These are phyloP conservation scores for Stachybotrys elegans DNA, from an alignment of 2,329 filamentous ascomycete genomes.

Conservation along the genomic window DNA sequence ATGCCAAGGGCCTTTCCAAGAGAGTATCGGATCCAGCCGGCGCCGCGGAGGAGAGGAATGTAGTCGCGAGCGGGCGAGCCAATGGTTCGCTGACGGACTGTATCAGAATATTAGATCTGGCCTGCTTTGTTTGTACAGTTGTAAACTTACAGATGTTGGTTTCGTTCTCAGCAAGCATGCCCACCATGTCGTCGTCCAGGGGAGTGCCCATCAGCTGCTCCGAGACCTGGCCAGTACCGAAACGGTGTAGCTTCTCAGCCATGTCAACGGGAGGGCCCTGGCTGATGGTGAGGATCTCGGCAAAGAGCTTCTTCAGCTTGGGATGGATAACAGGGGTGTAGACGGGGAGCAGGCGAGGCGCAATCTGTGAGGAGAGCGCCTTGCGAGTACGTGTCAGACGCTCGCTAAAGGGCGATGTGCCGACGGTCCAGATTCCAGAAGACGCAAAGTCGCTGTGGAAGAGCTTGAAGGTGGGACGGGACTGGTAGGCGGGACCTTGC, in stretches of 20 bases:
- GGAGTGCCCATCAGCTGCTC: conserved; percentile 6
- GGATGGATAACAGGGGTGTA: conserved; percentile 4
- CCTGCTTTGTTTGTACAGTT: background rate
- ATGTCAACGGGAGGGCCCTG: conserved; percentile 3
- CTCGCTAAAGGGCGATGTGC: conserved; percentile 3
- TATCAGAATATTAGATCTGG: background rate
- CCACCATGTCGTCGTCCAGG: conserved; percentile 5
- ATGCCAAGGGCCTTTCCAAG: conserved; percentile 1
- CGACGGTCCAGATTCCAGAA: conserved; percentile 3
- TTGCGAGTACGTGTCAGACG: conserved; percentile 2
- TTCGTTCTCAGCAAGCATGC: conserved; percentile 6
- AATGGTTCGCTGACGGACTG: conserved; percentile 5
- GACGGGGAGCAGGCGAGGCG: conserved; percentile 3
- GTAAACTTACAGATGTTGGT: conserved; percentile 4
- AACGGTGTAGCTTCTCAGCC: conserved; percentile 3
- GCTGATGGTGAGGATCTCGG: conserved; percentile 2
- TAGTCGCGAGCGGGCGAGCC: conserved; percentile 4
- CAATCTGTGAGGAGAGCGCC: conserved; percentile 1
- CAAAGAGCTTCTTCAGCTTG: conserved; percentile 3
- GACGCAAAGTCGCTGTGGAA: conserved; percentile 3
- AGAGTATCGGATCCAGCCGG: conserved; percentile 1
- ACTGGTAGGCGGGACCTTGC: conserved; percentile 5
- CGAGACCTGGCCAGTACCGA: conserved; percentile 5
- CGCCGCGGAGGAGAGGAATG: conserved; percentile 1
- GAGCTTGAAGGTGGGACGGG: conserved; percentile 5